Evolutionary conservation across 805 yeast species (phyloP), one percentile per base, ranked within the genome.

Genomic region (Wickerhamiella vanderwaltii): DNA sequence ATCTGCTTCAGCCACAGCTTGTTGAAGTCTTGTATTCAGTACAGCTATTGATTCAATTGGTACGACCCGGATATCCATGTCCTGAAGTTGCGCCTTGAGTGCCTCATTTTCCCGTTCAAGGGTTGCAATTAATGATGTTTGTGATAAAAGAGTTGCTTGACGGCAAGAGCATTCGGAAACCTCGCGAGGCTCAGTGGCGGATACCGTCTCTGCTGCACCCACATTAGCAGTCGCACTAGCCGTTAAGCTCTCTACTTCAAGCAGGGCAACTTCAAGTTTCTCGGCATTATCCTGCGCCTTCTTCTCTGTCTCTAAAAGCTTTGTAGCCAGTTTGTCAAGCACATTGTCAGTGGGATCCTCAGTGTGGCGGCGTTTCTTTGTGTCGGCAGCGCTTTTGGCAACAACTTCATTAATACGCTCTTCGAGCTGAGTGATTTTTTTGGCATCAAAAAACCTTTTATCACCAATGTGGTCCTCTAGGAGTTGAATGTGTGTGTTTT

Each of bases 21-120:
- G 9, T 16, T 28, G 34, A 9, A 28, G 16, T 6, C 34, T 29
- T 6, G 23, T 35, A 20, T 22, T 33, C 13, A 40, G 37, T 20
- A 28, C 22, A 6, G 37, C 29, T 7, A 40, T 13, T 5, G 43
- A 13, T 4, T 26, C 28, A 6, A 33, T 37, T 9, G 43, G 43
- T 12, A 40, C 39, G 12, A 23, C 16, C 13, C 24, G 28, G 6
- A 32, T 34, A 13, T 28, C 20, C 13, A 17, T 13, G 29, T 20
- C 22, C 2, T 26, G 29, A 6, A 39, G 25, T n/a, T 24, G 35
- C 15, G n/a, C n/a, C 25, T 19, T 34, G 9, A 40, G 35, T 9
- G 29, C 39, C 20, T 26, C 32, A 9, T 40, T 33, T 20, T 33
- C 32, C 5, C 32, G 17, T 23, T 40, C 43, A 6, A 40, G 23